Evolutionary conservation across 129 eudicot genomes (phyloP).

Genomic region (Centaurea solstitialis): DNA sequence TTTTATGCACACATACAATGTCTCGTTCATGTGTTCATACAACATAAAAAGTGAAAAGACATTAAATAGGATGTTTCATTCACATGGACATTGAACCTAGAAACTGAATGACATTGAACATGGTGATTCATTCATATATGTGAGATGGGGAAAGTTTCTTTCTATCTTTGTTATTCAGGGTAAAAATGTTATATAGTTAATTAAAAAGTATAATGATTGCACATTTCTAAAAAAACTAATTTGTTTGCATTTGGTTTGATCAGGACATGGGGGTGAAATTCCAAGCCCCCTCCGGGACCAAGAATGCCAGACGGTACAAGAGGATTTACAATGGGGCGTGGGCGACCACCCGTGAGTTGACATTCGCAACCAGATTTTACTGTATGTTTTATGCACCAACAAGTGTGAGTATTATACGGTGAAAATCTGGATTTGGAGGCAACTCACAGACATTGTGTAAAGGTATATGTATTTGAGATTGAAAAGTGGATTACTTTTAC

Average conservation of each 20-base stretch:
- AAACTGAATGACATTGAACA: no score
- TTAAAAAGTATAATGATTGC: background rate
- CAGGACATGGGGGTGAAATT: slow-evolving; percentile 68
- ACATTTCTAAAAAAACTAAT: background rate
- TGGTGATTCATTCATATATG: no score
- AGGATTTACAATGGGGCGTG: slow-evolving; percentile 97
- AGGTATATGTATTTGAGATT: slow-evolving; percentile 8
- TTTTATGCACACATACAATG: no score
- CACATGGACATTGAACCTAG: no score
- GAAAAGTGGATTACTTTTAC: slow-evolving; percentile 21
- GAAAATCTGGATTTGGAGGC: slow-evolving; percentile 7
- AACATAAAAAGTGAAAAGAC: no score
- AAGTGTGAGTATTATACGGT: background rate
- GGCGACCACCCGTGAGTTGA: slow-evolving; percentile 55
- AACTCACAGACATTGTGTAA: slow-evolving; percentile 21
- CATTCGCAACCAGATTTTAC: slow-evolving; percentile 10
- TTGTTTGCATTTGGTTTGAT: background rate
- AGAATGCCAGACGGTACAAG: slow-evolving; percentile 95
- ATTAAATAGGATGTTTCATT: no score
- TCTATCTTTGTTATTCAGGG: background rate
- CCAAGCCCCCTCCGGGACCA: slow-evolving; percentile 97
- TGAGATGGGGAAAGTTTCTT: background rate
- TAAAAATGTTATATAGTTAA: background rate
- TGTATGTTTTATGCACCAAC: background rate
- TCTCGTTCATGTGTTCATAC: no score